phyloP scores from a whole-genome alignment of 306 rosid species.

The Lotus japonicus region DNA sequence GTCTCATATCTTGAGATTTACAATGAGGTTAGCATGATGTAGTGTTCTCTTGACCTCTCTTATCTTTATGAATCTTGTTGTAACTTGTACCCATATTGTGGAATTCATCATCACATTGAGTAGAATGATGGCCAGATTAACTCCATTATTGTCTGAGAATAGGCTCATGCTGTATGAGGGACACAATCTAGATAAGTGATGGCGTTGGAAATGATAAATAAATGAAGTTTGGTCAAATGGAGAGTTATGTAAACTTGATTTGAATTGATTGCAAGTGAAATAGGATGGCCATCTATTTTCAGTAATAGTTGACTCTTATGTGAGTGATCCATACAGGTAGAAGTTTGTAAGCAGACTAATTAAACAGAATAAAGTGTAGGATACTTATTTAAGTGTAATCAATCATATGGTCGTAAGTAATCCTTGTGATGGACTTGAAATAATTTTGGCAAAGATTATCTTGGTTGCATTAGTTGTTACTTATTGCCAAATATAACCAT shows the following conservation, averaged over 20 bases:
- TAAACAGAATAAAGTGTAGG: background rate
- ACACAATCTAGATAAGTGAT: background rate
- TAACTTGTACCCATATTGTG: background rate
- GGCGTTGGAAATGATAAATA: background rate
- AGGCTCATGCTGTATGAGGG: background rate
- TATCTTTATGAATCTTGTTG: background rate
- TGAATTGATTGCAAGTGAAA: background rate
- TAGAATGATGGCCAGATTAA: slow-evolving; percentile 1
- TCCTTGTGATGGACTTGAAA: background rate
- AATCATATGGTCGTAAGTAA: background rate
- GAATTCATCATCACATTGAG: slow-evolving; percentile 2
- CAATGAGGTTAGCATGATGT: slow-evolving; percentile 63
- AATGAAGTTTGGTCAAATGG: background rate
- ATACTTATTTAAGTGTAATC: background rate
- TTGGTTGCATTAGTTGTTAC: slow-evolving; percentile 4
- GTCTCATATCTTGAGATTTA: slow-evolving; percentile 87
- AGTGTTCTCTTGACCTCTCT: background rate
- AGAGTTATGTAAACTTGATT: background rate
- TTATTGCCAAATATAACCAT: background rate
- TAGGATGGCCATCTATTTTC: background rate
- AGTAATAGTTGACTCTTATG: background rate
- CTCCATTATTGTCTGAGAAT: background rate
- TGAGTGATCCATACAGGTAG: background rate
- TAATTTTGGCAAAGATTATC: background rate
- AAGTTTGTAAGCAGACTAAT: background rate